Percentiles rank a stretch among this genome's conserved stretches.
Conservation (phyloP, 164 flowering plant species). For the Sedum album region DNA sequence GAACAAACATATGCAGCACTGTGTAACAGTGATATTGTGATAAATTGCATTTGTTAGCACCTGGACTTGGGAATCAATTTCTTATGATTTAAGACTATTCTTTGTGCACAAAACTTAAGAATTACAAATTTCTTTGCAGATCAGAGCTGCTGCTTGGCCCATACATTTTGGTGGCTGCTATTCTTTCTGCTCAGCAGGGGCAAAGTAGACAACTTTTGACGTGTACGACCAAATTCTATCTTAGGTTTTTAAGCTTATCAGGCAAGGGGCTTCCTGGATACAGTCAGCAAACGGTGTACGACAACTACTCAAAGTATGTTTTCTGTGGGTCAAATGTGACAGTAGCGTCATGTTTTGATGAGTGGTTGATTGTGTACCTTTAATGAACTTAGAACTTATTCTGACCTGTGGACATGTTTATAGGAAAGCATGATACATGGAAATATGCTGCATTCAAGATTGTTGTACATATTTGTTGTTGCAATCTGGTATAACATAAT, state of each 20-base stretch:
- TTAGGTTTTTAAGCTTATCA: not conserved
- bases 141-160: not conserved
- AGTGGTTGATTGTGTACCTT: no score
- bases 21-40: not conserved
- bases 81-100: not conserved
- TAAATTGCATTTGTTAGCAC: not conserved
- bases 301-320: no score
- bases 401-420: no score
- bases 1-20: not conserved
- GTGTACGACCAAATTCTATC: not conserved
- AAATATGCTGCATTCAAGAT: no score
- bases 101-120: not conserved
- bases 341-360: no score
- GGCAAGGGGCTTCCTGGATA: no score
- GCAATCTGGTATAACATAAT: no score
- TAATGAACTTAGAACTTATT: no score
- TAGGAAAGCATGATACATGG: no score
- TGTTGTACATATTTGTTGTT: no score
- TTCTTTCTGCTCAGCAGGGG: not conserved
- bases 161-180: not conserved
- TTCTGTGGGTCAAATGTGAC: no score
- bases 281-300: no score
- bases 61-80: not conserved
- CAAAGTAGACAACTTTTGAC: not conserved
- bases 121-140: not conserved